Base-by-base conservation (phyloP, 2,329 filamentous ascomycete genomes). In the Phoma herbarum region DNA sequence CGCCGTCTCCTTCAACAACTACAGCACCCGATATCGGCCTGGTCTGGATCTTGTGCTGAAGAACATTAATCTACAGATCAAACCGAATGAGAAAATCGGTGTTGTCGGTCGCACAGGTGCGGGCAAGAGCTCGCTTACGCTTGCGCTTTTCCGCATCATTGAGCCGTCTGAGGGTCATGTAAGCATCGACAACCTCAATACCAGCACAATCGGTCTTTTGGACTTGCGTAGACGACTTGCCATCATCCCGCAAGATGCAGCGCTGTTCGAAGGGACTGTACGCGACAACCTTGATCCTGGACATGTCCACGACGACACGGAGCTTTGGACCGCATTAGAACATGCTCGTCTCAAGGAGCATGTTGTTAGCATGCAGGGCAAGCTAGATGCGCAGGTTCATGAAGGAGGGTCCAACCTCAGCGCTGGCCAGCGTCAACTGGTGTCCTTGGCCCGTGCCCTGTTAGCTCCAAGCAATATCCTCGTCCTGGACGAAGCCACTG, bases 331-430 rank as follows among this genome's bases (percentile, higher is more conserved):
- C 75, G 93, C 96, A 60, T 83, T 97, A 62, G 93, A 97, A 76
- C 94, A 98, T 79, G 95, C 95, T 59, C 89, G 94, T 71, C 83
- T 99, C 57, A 96, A 95, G 78, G 93, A 97, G 61, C 91, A 98
- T 79, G 86, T 99, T 61, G 81, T 89, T 2, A 86, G 83, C 64
- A 96, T 99, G 93, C 86, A 90, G 43, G 93, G 93, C 63, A 91
- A 93, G 67, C 85, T 99, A 18, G 95, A 98, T 79, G 92, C 94
- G 48, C 90, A 86, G 75, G 89, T 99, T 63, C 85, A 96, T 70
- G 96, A 99, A 90, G 95, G 91, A 84, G 95, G 95, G 55, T 97
- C 93, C 59, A 99, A 99, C 77, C 85, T 99, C 57, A 97, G 93
- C 57, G 90, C 96, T 76, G 95, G 95, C 48, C 96, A 99, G 79